These are phyloP conservation scores for Bruguiera parviflora DNA, from an alignment of 345 rosid species.

Conservation along the genomic window DNA sequence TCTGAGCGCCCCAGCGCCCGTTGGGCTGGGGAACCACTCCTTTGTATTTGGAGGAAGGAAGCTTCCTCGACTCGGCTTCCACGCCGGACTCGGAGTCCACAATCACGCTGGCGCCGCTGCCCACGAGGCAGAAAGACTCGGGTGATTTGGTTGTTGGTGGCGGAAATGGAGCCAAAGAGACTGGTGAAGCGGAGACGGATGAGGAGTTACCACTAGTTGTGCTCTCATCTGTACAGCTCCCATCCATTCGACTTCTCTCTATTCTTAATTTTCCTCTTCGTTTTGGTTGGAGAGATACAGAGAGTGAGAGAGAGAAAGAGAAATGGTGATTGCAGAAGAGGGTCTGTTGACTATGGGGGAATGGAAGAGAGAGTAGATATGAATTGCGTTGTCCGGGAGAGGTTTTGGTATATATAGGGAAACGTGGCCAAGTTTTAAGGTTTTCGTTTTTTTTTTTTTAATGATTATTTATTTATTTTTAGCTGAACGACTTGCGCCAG, in stretches of 20 bases:
- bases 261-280: neutral
- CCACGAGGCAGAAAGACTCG: conserved; percentile 45
- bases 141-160: conserved; percentile 28
- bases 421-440: neutral
- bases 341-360: neutral
- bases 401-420: neutral
- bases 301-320: neutral
- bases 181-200: too few relatives aligned
- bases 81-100: conserved; percentile 54
- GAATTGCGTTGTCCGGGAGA: neutral
- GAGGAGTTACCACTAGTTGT: conserved; percentile 25
- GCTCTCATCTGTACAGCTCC: conserved; percentile 54
- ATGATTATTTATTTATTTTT: neutral
- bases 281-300: conserved; percentile 1
- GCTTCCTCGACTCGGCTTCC: conserved; percentile 80
- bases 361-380: neutral
- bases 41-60: conserved; percentile 82
- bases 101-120: conserved; percentile 56
- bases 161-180: conserved; percentile 28
- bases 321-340: neutral
- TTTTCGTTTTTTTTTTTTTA: neutral
- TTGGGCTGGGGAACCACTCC: conserved; percentile 98
- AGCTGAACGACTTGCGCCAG: too few relatives aligned
- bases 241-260: conserved; percentile 33
- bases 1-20: conserved; percentile 97